These are phyloP conservation scores for Gaultheria prostrata DNA, from an alignment of 148 eudicot genomes.

Conservation along the genomic window DNA sequence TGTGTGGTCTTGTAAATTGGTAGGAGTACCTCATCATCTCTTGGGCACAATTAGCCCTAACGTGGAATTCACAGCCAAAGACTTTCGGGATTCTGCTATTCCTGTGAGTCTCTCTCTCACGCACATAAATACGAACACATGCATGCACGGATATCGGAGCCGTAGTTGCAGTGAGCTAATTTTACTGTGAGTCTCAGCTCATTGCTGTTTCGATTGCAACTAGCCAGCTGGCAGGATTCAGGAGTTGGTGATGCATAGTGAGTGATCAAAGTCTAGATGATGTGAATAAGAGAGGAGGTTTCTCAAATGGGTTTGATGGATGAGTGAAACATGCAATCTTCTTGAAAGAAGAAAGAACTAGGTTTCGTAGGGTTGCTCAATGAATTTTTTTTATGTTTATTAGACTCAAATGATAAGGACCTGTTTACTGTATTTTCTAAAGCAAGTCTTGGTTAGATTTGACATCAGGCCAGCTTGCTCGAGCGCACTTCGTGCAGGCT, in stretches of 20 bases:
- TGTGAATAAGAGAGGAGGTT: neutral
- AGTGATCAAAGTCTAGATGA: neutral
- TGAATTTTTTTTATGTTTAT: neutral
- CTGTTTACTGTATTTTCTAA: neutral
- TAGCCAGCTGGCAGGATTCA: neutral
- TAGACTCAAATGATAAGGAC: neutral
- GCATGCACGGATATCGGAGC: neutral
- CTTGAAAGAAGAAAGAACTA: neutral
- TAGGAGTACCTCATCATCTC: conserved; percentile 91
- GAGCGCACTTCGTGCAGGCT: neutral
- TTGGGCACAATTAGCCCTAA: conserved; percentile 72
- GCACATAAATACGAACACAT: neutral
- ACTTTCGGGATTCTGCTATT: conserved; percentile 75
- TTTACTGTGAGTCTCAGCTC: neutral
- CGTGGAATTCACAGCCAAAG: conserved; percentile 77
- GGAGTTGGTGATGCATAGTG: neutral
- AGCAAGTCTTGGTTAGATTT: neutral
- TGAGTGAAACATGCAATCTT: neutral
- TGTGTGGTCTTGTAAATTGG: neutral
- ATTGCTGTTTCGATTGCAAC: neutral
- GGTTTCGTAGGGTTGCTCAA: neutral
- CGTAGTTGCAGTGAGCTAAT: conserved; percentile 2
- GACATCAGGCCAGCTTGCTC: neutral
- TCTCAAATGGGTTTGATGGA: neutral
- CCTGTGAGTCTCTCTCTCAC: conserved; percentile 38